phyloP scores from a whole-genome alignment of 2,329 filamentous ascomycete species.

The Tolypocladium ovalisporum region DNA sequence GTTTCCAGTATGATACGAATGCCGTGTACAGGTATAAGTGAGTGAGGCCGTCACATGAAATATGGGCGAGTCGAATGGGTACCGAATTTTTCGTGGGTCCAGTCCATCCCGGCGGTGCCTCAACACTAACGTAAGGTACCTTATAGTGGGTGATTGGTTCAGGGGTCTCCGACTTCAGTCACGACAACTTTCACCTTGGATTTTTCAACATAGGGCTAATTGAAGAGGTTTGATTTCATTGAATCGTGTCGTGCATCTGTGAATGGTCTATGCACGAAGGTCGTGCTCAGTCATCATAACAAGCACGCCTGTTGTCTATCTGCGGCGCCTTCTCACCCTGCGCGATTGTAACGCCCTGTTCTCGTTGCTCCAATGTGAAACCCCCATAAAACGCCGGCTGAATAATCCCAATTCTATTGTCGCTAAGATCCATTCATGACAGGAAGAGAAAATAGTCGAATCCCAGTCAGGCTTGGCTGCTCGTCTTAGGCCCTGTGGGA shows the following conservation, averaged over 20 bases:
- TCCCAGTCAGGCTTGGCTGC: neutral
- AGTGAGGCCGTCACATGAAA: neutral
- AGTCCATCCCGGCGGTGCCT: neutral
- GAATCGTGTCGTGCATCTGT: conserved; percentile 2
- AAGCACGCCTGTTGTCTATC: neutral
- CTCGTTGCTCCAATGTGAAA: neutral
- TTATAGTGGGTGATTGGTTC: neutral
- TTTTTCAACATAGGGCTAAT: neutral
- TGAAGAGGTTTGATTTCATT: neutral
- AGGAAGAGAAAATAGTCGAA: neutral
- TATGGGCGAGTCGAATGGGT: neutral
- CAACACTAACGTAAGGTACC: no score
- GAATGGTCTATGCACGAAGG: conserved; percentile 1
- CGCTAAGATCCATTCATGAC: neutral
- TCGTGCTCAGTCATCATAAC: neutral
- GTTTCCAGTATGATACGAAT: neutral
- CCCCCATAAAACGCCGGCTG: neutral
- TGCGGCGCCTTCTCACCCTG: neutral
- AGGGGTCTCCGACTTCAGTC: neutral
- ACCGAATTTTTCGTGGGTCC: conserved; percentile 1
- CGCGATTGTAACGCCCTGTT: neutral
- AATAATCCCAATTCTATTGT: neutral
- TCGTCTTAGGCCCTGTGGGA: conserved; percentile 41
- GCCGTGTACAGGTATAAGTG: neutral
- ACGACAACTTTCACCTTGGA: neutral